Conservation (phyloP, 352 stramenopile genomes). For the Phytophthora cryptogea region DNA sequence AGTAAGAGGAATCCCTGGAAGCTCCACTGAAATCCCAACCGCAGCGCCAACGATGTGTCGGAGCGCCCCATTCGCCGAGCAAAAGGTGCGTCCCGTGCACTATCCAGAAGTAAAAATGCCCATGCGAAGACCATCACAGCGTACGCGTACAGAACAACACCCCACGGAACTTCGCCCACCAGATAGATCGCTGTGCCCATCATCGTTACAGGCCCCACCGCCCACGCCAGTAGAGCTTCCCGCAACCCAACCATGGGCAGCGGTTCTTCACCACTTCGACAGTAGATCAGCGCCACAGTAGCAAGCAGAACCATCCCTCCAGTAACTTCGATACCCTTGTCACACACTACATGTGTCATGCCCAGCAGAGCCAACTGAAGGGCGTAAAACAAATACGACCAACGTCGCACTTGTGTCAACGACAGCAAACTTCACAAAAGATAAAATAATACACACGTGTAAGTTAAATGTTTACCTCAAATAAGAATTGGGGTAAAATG, state of each 20-base stretch:
- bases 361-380: conserved; percentile 48
- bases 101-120: conserved; percentile 69
- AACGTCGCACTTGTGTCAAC: conserved; percentile 71
- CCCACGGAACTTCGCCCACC: conserved; percentile 42
- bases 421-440: conserved; percentile 57
- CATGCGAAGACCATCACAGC: conserved; percentile 64
- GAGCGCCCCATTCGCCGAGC: conserved; percentile 52
- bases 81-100: conserved; percentile 75
- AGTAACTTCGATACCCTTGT: conserved; percentile 42
- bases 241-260: conserved; percentile 51
- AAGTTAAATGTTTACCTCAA: conserved; percentile 1
- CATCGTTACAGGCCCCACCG: conserved; percentile 64
- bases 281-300: conserved; percentile 63
- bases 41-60: conserved; percentile 55
- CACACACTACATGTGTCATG: conserved; percentile 42
- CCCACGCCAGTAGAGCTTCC: conserved; percentile 53
- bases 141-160: conserved; percentile 59
- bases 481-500: conserved; percentile 10
- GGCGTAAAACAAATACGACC: conserved; percentile 63
- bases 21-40: conserved; percentile 58
- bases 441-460: conserved; percentile 8
- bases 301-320: conserved; percentile 36
- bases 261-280: conserved; percentile 34
- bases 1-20: conserved; percentile 73
- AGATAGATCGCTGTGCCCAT: conserved; percentile 55